Conservation (phyloP, 2,329 filamentous ascomycete genomes). For the Talaromyces atroroseus region DNA sequence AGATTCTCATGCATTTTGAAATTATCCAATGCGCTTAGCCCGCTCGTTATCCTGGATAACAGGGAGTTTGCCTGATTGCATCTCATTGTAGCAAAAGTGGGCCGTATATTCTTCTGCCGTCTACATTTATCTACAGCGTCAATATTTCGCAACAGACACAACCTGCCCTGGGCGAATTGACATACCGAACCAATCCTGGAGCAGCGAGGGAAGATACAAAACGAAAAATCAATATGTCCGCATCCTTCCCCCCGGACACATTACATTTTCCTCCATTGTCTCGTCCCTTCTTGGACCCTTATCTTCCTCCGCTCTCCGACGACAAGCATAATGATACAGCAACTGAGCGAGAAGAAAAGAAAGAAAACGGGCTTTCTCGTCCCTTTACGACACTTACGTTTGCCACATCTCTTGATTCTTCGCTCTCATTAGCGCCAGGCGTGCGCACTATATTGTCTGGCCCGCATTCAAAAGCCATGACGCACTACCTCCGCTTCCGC, state of each 20-base stretch:
- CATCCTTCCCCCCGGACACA: neutral
- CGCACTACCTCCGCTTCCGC: constrained; percentile 75
- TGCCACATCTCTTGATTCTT: constrained; percentile 81
- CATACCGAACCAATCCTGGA: neutral
- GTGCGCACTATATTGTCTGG: constrained; percentile 80
- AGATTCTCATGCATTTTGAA: too few species aligned
- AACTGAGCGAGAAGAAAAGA: neutral
- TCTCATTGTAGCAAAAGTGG: too few species aligned
- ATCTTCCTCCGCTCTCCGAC: constrained; percentile 4
- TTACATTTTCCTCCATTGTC: constrained; percentile 7
- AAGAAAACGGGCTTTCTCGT: neutral
- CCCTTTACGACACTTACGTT: constrained; percentile 15
- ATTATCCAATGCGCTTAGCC: too few species aligned
- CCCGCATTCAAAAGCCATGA: constrained; percentile 81
- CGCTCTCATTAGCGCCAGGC: constrained; percentile 69
- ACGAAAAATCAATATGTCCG: neutral
- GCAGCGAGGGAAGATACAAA: neutral
- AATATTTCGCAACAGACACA: neutral
- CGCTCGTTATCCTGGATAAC: too few species aligned
- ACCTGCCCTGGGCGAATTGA: neutral
- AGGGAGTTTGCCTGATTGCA: too few species aligned
- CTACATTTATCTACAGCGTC: too few species aligned
- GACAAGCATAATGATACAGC: neutral
- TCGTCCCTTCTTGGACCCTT: constrained; percentile 8
- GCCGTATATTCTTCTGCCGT: too few species aligned